These are phyloP conservation scores for Lophiotrema nucula DNA, from an alignment of 495 filamentous ascomycete species.

Conservation along the genomic window DNA sequence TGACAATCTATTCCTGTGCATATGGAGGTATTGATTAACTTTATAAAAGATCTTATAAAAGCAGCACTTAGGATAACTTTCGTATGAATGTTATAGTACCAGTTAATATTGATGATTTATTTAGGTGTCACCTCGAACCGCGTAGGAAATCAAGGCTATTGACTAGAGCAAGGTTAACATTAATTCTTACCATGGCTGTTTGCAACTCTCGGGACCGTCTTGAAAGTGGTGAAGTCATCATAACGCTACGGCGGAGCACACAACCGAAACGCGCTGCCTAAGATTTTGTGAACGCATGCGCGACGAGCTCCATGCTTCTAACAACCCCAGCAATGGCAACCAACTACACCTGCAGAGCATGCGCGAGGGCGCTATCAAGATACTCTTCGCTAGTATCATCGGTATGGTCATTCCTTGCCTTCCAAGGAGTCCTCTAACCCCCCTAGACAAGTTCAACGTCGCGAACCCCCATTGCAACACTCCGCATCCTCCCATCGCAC, in stretches of 20 bases:
- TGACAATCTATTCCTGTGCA: too few relatives aligned
- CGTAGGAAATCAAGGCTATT: too few relatives aligned
- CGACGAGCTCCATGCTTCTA: not conserved
- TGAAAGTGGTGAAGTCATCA: not conserved
- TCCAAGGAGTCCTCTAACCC: not conserved
- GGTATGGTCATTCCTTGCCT: not conserved
- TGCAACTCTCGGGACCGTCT: too few relatives aligned
- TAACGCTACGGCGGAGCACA: not conserved
- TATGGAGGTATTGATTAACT: too few relatives aligned
- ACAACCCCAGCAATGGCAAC: conserved; percentile 26
- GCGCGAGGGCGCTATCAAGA: conserved; percentile 11
- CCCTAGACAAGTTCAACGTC: not conserved
- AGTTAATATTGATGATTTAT: too few relatives aligned
- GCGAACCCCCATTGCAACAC: not conserved
- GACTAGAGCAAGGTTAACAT: too few relatives aligned
- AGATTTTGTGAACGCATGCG: too few relatives aligned
- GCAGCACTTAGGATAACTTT: too few relatives aligned
- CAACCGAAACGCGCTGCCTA: not conserved
- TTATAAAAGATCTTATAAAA: too few relatives aligned
- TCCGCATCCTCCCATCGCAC: not conserved
- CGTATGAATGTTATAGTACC: too few relatives aligned
- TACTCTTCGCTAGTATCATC: not conserved
- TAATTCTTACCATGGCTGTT: too few relatives aligned
- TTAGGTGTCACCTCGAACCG: too few relatives aligned
- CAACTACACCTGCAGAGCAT: conserved; percentile 31